phyloP scores from a whole-genome alignment of 2,329 filamentous ascomycete species.

The Talaromyces pinophilus region DNA sequence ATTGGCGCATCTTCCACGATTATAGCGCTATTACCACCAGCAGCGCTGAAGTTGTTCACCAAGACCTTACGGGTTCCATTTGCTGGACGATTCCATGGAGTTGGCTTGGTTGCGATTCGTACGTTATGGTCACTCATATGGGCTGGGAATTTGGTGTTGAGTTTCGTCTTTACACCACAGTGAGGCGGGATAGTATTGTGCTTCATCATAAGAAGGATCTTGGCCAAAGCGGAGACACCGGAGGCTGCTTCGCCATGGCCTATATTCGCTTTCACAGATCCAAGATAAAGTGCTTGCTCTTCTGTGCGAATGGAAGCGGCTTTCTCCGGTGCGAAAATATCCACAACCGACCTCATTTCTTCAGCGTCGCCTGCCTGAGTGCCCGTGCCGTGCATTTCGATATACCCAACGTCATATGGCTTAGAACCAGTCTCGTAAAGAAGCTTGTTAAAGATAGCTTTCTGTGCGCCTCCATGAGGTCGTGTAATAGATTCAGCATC shows the following conservation, averaged over 20 bases:
- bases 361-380: slow-evolving; percentile 81
- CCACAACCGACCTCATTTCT: slow-evolving; percentile 77
- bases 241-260: slow-evolving; percentile 65
- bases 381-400: slow-evolving; percentile 62
- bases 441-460: slow-evolving; percentile 55
- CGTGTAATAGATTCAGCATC: slow-evolving; percentile 82
- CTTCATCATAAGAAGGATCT: slow-evolving; percentile 42
- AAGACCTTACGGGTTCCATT: slow-evolving; percentile 41
- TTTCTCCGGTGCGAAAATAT: slow-evolving; percentile 57
- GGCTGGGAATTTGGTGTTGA: slow-evolving; percentile 50
- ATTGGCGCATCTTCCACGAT: too few relatives aligned
- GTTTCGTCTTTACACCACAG: slow-evolving; percentile 41
- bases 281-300: slow-evolving; percentile 58
- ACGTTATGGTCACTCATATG: slow-evolving; percentile 48
- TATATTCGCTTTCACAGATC: slow-evolving; percentile 65
- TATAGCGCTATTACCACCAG: too few relatives aligned
- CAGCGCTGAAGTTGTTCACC: slow-evolving; percentile 33
- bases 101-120: slow-evolving; percentile 50
- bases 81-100: slow-evolving; percentile 36
- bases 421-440: too few relatives aligned
- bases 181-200: slow-evolving; percentile 34
- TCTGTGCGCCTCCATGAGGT: slow-evolving; percentile 75
- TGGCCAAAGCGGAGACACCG: slow-evolving; percentile 43
- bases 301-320: slow-evolving; percentile 47
- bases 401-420: too few relatives aligned